Conservation (phyloP, 345 rosid genomes). For the Citrus unshiu region DNA sequence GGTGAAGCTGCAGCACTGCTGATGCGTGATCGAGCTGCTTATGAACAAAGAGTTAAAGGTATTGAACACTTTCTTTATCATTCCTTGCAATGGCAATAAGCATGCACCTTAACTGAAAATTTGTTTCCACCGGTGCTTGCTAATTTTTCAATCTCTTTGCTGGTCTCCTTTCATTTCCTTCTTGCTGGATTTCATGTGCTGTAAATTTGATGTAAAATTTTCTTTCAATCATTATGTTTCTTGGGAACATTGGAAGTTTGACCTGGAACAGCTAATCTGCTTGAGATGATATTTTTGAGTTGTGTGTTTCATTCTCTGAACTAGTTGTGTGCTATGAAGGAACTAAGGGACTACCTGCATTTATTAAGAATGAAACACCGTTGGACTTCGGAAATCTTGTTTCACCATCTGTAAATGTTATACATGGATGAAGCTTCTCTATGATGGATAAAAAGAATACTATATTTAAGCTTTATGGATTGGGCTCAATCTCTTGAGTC, state of each 20-base stretch:
- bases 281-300: neutral
- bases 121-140: neutral
- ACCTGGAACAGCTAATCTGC: too few species aligned
- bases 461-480: neutral
- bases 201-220: too few species aligned
- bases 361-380: neutral
- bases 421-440: neutral
- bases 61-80: neutral
- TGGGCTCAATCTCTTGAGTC: neutral
- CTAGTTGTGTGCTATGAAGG: neutral
- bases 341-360: neutral
- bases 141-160: too few species aligned
- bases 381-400: neutral
- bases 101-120: neutral
- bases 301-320: neutral
- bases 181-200: neutral
- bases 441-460: neutral
- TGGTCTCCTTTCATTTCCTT: neutral
- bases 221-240: neutral
- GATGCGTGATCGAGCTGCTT: conserved; percentile 55
- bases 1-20: conserved; percentile 77
- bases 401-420: neutral
- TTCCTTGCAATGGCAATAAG: neutral
- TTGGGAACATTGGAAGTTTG: too few species aligned
- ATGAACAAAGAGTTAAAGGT: conserved; percentile 43